Conservation (phyloP, 2,329 filamentous ascomycete species). For the Diaporthe vaccinii region DNA sequence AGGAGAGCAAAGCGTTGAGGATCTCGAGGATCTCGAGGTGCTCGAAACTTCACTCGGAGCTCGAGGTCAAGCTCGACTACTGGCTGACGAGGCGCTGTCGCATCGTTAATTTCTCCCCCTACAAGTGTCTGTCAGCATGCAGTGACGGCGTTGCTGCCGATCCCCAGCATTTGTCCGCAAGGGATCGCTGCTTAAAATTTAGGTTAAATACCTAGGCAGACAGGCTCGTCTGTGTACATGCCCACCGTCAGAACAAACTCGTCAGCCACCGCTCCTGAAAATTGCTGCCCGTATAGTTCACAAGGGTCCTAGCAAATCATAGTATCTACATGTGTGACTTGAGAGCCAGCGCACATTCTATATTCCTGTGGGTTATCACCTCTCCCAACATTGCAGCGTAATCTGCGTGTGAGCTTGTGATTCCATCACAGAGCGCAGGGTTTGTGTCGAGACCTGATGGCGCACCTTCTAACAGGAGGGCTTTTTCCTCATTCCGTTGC, state of each 20-base stretch:
- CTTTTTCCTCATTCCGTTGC: slow-evolving; percentile 9
- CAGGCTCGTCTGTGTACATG: slow-evolving; percentile 6
- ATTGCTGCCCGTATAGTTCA: not conserved
- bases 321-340: not conserved
- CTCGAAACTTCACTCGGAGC: slow-evolving; percentile 10
- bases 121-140: not conserved
- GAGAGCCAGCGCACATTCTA: not conserved
- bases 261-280: not conserved
- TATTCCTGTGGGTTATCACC: too few relatives aligned
- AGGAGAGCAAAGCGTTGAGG: not conserved
- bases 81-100: not conserved
- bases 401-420: not conserved
- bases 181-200: slow-evolving; percentile 28
- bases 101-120: not conserved
- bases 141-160: slow-evolving; percentile 19
- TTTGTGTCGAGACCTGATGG: not conserved
- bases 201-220: not conserved
- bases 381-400: not conserved
- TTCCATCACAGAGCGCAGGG: not conserved
- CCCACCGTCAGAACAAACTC: not conserved
- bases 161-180: not conserved
- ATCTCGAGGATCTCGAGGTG: not conserved
- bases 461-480: not conserved
- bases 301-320: not conserved
- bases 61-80: not conserved